Conservation (phyloP, 2,329 filamentous ascomycete genomes). For the Exutisphaerella laricina region DNA sequence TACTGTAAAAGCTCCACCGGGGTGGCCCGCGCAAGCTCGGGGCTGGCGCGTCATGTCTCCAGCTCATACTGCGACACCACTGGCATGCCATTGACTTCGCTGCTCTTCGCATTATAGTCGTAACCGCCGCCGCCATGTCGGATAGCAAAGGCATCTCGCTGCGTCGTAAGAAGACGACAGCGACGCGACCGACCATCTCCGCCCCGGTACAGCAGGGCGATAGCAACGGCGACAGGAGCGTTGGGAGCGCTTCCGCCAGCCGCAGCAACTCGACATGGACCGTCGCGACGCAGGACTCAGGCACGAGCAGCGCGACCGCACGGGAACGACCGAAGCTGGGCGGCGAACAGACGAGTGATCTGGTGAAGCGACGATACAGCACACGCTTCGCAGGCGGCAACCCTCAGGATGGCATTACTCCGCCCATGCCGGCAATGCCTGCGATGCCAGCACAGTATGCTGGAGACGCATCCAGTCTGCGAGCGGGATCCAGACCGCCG, state of each 20-base stretch:
- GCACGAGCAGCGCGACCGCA: slow-evolving; percentile 22
- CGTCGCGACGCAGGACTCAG: slow-evolving; percentile 15
- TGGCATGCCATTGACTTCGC: no score
- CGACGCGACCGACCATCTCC: slow-evolving; percentile 54
- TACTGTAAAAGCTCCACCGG: no score
- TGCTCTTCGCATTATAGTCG: no score
- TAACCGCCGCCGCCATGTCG: slow-evolving; percentile 35
- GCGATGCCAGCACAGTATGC: slow-evolving; percentile 55
- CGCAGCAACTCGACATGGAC: slow-evolving; percentile 23
- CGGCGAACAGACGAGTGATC: slow-evolving; percentile 59
- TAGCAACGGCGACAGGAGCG: slow-evolving; percentile 3
- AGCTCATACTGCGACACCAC: no score
- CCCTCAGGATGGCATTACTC: slow-evolving; percentile 56
- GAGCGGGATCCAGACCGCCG: slow-evolving; percentile 9
- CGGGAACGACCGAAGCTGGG: slow-evolving; percentile 42
- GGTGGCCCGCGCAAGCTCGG: no score
- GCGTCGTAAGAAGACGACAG: slow-evolving; percentile 53
- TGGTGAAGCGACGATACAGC: slow-evolving; percentile 92
- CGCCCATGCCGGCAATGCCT: slow-evolving; percentile 61
- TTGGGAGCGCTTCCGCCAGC: slow-evolving; percentile 11
- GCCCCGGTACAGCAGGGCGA: slow-evolving; percentile 43
- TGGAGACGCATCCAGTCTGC: slow-evolving; percentile 8
- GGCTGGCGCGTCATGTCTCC: background rate
- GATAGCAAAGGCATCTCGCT: slow-evolving; percentile 54
- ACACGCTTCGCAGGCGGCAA: slow-evolving; percentile 71